Evolutionary conservation across 106 monocot genomes (phyloP).

Genomic region (Apostasia ramifera): DNA sequence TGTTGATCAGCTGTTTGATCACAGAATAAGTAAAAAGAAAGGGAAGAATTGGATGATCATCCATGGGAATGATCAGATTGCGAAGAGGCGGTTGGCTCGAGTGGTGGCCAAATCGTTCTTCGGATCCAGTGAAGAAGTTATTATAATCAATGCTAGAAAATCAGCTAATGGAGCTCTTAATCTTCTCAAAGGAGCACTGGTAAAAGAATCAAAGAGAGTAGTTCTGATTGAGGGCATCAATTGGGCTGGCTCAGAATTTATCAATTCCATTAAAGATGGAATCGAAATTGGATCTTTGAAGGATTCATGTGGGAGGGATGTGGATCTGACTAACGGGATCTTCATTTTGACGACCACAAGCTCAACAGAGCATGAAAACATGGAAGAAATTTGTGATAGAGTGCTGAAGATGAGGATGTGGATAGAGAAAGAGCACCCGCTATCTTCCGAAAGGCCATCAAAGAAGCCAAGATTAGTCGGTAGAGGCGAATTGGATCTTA

Average conservation of each 20-base stretch:
- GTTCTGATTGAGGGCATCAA: constrained; percentile 46
- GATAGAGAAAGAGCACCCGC: constrained; percentile 6
- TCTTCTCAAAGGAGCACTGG: constrained; percentile 17
- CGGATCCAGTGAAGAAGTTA: constrained; percentile 28
- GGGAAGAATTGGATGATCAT: constrained; percentile 45
- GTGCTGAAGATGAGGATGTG: constrained; percentile 44
- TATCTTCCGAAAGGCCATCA: constrained; percentile 11
- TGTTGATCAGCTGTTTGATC: constrained; percentile 40
- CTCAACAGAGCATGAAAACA: background rate
- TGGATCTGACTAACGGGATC: constrained; percentile 17
- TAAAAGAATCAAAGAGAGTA: constrained; percentile 28
- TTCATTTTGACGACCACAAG: constrained; percentile 39
- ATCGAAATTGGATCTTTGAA: constrained; percentile 25
- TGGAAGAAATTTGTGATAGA: background rate
- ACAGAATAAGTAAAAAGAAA: constrained; percentile 2
- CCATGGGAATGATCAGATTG: constrained; percentile 56
- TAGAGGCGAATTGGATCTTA: constrained; percentile 50
- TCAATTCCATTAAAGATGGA: constrained; percentile 15
- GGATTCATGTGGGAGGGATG: constrained; percentile 13
- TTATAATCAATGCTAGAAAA: constrained; percentile 25
- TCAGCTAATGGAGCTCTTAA: constrained; percentile 10
- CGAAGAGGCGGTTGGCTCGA: constrained; percentile 43
- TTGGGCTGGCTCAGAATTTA: constrained; percentile 15
- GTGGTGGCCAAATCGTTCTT: constrained; percentile 34
- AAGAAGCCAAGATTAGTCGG: constrained; percentile 5